Conservation (phyloP, 2,329 filamentous ascomycete genomes). For the Aspergillus texensis region DNA sequence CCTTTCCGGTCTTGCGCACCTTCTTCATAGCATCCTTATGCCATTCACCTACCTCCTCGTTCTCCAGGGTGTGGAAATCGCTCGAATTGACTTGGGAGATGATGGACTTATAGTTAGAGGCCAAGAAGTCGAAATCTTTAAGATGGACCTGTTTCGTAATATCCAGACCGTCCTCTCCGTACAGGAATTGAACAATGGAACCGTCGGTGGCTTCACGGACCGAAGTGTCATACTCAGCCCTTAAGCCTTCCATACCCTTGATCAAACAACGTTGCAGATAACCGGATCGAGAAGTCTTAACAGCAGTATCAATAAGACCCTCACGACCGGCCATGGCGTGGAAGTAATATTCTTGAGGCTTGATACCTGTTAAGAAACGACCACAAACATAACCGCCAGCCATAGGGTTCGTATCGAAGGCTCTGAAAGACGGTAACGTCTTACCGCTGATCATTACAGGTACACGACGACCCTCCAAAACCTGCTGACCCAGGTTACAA, state of each 20-base stretch:
- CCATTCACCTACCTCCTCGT: slow-evolving; percentile 66
- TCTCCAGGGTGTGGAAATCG: slow-evolving; percentile 58
- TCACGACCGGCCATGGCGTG: slow-evolving; percentile 99
- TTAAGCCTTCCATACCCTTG: slow-evolving; percentile 96
- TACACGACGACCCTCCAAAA: slow-evolving; percentile 90
- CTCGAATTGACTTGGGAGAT: slow-evolving; percentile 72
- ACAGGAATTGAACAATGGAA: slow-evolving; percentile 89
- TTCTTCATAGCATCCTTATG: slow-evolving; percentile 75
- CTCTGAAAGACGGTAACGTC: slow-evolving; percentile 88
- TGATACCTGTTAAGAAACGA: slow-evolving; percentile 95
- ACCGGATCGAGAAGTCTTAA: slow-evolving; percentile 96
- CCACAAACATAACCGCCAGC: slow-evolving; percentile 93
- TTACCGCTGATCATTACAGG: slow-evolving; percentile 98
- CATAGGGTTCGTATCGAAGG: slow-evolving; percentile 84
- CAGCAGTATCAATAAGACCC: slow-evolving; percentile 96
- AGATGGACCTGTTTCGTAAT: slow-evolving; percentile 93
- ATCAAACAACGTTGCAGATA: slow-evolving; percentile 96
- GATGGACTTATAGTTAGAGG: slow-evolving; percentile 81
- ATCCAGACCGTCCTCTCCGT: slow-evolving; percentile 94
- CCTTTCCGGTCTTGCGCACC: slow-evolving; percentile 71
- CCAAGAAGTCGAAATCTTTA: slow-evolving; percentile 84
- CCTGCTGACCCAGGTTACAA: slow-evolving; percentile 95
- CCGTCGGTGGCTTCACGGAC: slow-evolving; percentile 88
- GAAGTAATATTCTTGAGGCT: slow-evolving; percentile 98
- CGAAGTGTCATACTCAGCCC: slow-evolving; percentile 89